These are phyloP conservation scores for Sporothrix pallida DNA, from an alignment of 2,329 filamentous ascomycete species.

Conservation along the genomic window DNA sequence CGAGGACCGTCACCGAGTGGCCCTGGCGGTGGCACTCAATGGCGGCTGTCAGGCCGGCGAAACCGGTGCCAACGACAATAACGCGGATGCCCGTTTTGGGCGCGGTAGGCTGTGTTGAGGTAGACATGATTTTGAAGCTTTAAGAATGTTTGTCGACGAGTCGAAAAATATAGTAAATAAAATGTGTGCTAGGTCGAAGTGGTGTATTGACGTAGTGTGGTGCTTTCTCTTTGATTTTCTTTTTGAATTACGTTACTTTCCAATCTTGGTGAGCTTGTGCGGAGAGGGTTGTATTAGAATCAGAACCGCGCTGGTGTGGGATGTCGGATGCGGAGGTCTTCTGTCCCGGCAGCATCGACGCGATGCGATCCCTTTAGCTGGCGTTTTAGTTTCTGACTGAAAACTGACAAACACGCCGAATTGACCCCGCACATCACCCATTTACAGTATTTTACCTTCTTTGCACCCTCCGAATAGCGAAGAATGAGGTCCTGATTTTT, in stretches of 20 bases:
- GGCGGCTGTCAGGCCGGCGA: slow-evolving; percentile 65
- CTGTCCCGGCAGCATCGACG: slow-evolving; percentile 27
- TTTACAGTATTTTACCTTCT: background rate
- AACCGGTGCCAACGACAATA: slow-evolving; percentile 61
- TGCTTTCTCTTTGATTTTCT: background rate
- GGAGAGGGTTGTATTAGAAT: slow-evolving; percentile 10
- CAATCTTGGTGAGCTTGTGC: background rate
- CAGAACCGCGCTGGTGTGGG: background rate
- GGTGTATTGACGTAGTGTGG: background rate
- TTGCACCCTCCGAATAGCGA: background rate
- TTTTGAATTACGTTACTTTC: background rate
- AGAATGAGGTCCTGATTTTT: background rate
- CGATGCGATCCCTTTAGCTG: slow-evolving; percentile 9
- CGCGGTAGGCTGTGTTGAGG: background rate
- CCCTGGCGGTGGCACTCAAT: slow-evolving; percentile 67
- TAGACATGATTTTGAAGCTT: background rate
- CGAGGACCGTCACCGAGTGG: slow-evolving; percentile 57
- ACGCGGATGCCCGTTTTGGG: slow-evolving; percentile 52
- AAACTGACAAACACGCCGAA: slow-evolving; percentile 25
- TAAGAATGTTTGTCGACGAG: background rate
- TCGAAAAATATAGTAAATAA: background rate
- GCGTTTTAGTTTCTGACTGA: slow-evolving; percentile 7
- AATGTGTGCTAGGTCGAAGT: too few species aligned
- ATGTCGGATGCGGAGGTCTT: background rate
- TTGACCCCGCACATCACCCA: background rate